Evolutionary conservation across 495 filamentous ascomycete species (phyloP), one percentile per base, ranked within the genome.

Genomic region (Lophium mytilinum): DNA sequence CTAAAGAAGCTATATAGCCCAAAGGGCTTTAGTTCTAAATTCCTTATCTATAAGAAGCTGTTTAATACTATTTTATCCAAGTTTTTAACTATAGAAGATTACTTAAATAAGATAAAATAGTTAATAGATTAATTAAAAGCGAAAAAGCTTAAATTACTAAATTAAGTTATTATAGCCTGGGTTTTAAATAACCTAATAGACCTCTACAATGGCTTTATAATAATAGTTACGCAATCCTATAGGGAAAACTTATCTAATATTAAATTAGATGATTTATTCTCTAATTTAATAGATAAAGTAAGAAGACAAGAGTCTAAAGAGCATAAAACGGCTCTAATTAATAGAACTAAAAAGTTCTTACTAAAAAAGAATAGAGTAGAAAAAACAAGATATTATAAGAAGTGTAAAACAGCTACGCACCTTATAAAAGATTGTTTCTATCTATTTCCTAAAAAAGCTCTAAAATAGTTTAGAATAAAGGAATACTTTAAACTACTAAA

Each of bases 181-280:
- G 24, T 48, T 19, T 33, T 48, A 19, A 48, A 48, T 48, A 48
- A 48, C 11, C 33, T 51, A 4, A 51, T 6, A 33, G 7, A 6
- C 8, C n/a, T 8, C 9, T 51, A 51, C n/a, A 36, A 51, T 3
- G 33, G 33, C 12, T 51, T 51, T 51, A 36, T 51, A 35, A 51
- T n/a, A 4, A 51, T 30, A 7, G 30, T 33, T 4, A 51, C 33
- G 36, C n/a, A 51, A 15, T 34, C 12, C 35, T 51, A 51, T 51
- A 19, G 48, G 7, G 17, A 51, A 33, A 34, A 51, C 12, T 51
- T 21, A 35, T 3, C 21, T 30, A 36, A 34, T n/a, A 51, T 51
- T 51, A 51, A 51, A 4, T 51, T 51, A 51, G 48, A 51, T 4
- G 36, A 34, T 18, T 34, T 51, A 37, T 48, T 51, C 36, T 51